Conservation (phyloP, 805 yeast genomes). For the Pichia occidentalis region DNA sequence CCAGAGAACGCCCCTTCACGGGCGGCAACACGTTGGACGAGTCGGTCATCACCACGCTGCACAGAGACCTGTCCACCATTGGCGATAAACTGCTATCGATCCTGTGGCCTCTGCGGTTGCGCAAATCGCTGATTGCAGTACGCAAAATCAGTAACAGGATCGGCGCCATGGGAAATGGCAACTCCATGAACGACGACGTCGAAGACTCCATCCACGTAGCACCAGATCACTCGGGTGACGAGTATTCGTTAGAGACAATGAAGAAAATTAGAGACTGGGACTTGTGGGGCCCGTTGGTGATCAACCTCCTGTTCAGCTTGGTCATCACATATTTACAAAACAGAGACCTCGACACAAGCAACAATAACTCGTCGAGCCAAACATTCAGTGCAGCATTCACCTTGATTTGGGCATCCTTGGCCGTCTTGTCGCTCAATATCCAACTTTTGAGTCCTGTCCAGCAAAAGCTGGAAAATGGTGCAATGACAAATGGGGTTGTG, state of each 20-base stretch:
- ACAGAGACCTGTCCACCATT: slow-evolving; percentile 30
- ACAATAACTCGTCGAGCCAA: slow-evolving; percentile 32
- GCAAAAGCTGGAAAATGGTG: slow-evolving; percentile 25
- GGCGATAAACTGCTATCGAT: slow-evolving; percentile 31
- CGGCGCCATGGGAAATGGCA: slow-evolving; percentile 14
- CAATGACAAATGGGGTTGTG: slow-evolving; percentile 26
- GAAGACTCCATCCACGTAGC: no score
- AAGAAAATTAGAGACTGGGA: slow-evolving; percentile 48
- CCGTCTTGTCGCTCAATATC: slow-evolving; percentile 45
- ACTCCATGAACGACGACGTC: no score
- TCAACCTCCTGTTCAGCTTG: slow-evolving; percentile 42
- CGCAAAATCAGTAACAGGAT: slow-evolving; percentile 23
- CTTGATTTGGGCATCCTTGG: slow-evolving; percentile 44
- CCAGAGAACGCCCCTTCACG: slow-evolving; percentile 43
- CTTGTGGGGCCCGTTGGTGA: slow-evolving; percentile 55
- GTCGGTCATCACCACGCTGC: slow-evolving; percentile 43
- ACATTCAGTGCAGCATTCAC: slow-evolving; percentile 51
- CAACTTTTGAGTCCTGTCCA: slow-evolving; percentile 47
- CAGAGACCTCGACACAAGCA: slow-evolving; percentile 20
- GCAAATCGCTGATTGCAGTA: slow-evolving; percentile 26
- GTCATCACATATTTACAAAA: slow-evolving; percentile 40
- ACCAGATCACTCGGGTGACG: slow-evolving; percentile 19
- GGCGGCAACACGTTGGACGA: slow-evolving; percentile 58
- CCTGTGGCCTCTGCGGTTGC: slow-evolving; percentile 32
- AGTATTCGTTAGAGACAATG: slow-evolving; percentile 30